Percentiles rank a stretch among this genome's conserved stretches.
Evolutionary conservation across 148 eudicot species (phyloP).

Genomic region (Camellia sinensis): DNA sequence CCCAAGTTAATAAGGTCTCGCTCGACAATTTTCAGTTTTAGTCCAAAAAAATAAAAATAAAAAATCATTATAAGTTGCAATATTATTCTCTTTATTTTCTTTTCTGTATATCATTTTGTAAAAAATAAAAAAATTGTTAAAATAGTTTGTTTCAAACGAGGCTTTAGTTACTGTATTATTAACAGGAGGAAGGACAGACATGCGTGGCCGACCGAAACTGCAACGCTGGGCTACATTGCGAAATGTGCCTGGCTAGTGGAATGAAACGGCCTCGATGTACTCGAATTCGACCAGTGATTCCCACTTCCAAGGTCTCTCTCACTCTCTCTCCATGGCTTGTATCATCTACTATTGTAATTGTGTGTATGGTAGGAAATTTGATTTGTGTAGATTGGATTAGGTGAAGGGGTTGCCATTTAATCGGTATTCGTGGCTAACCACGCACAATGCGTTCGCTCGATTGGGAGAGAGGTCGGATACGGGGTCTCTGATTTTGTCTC

Average conservation of each 20-base stretch:
- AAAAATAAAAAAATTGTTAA: too few species aligned
- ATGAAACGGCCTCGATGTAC: slow-evolving; percentile 75
- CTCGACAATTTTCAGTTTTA: too few species aligned
- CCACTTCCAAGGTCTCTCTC: slow-evolving; percentile 50
- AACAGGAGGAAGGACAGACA: slow-evolving; percentile 57
- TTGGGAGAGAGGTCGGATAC: slow-evolving; percentile 69
- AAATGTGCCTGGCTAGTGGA: slow-evolving; percentile 66
- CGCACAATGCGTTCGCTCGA: slow-evolving; percentile 82
- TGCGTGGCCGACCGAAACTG: slow-evolving; percentile 53
- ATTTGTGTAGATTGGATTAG: slow-evolving; percentile 26
- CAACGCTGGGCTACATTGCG: slow-evolving; percentile 81
- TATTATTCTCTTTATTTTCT: too few species aligned
- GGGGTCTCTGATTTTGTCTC: slow-evolving; percentile 59
- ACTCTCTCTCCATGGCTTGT: neutral
- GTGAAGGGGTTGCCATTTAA: slow-evolving; percentile 79
- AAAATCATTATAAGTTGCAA: too few species aligned
- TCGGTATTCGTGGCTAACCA: slow-evolving; percentile 86
- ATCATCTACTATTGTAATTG: neutral
- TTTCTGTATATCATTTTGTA: too few species aligned
- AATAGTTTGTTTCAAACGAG: too few species aligned
- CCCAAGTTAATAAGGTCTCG: too few species aligned
- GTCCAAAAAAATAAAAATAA: too few species aligned
- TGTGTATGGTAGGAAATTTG: slow-evolving; percentile 4
- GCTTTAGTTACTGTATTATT: neutral
- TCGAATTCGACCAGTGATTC: slow-evolving; percentile 66